phyloP scores from a whole-genome alignment of 257 asterid species.

The Lantana camara region DNA sequence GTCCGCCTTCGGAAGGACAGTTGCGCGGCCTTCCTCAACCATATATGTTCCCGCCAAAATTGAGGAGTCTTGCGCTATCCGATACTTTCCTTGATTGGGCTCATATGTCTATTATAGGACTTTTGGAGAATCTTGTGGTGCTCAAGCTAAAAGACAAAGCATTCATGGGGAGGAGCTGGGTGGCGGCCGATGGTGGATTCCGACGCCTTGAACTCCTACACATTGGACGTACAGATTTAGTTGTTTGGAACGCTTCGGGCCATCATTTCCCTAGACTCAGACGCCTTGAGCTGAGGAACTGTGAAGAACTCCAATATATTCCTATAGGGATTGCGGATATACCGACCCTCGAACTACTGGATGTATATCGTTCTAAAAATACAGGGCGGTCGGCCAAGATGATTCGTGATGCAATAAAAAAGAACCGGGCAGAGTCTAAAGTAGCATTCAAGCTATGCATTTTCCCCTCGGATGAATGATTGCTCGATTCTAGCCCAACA shows the following conservation, averaged over 20 bases:
- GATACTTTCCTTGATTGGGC: constrained; percentile 33
- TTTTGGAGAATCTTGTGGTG: constrained; percentile 31
- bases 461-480: not conserved
- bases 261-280: constrained; percentile 18
- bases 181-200: constrained; percentile 23
- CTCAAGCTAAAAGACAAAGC: constrained; percentile 37
- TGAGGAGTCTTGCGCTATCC: constrained; percentile 37
- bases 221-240: constrained; percentile 30
- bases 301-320: constrained; percentile 17
- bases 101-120: constrained; percentile 26
- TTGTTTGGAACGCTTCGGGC: constrained; percentile 12
- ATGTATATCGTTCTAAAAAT: not conserved
- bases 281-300: constrained; percentile 34
- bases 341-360: constrained; percentile 8
- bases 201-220: constrained; percentile 18
- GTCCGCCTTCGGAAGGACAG: constrained; percentile 2
- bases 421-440: not conserved
- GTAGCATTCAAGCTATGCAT: not conserved
- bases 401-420: constrained; percentile 2
- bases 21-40: constrained; percentile 27
- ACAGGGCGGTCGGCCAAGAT: constrained; percentile 14
- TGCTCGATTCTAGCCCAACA: not conserved
- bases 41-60: constrained; percentile 27
- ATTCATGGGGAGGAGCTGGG: constrained; percentile 14
- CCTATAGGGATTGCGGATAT: constrained; percentile 22